Evolutionary conservation across 2,329 filamentous ascomycete species (phyloP), one percentile per base, ranked within the genome.

Genomic region (Pseudogymnoascus sp.): DNA sequence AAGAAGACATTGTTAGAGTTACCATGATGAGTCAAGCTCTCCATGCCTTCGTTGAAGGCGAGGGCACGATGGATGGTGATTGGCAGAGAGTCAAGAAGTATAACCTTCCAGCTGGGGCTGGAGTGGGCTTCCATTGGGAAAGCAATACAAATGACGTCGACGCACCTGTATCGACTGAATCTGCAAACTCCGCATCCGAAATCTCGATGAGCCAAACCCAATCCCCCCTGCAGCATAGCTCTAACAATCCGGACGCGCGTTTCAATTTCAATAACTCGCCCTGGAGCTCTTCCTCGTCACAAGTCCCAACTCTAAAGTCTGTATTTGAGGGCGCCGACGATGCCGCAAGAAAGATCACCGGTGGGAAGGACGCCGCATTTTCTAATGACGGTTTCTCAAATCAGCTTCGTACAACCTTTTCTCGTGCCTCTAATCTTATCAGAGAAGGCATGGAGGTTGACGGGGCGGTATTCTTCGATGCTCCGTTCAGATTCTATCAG

Each of bases 1-100:
- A 59, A 5, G 55, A 59, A 59, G 55, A 59, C 12, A 38, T 59
- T n/a, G 36, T 59, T 6, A 38, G 42, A n/a, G 42, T 49, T 25
- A 28, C 42, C 14, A 49, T 49, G 42, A 59, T 59, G 55, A 36
- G 33, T 14, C 42, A 49, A 28, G 42, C 42, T n/a, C 42, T 49
- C 14, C 42, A 49, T 49, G 42, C 42, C 16, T 49, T 49, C 7
- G 23, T 49, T 25, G 42, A 49, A 49, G 42, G 42, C 42, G 63
- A 69, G 30, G 66, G 69, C 12, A 67, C 65, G 14, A 69, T 70
- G 69, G 65, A 67, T 49, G 66, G 68, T 33, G 64, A 67, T 42
- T 69, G 67, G 65, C 60, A 68, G 58, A 62, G 67, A 60, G 28
- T 69, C 1, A 68, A 67, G 45, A 63, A 60, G 60, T 69, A 69